Evolutionary conservation across 805 yeast genomes (phyloP).

Genomic region (Suhomyces tanzawaensis): DNA sequence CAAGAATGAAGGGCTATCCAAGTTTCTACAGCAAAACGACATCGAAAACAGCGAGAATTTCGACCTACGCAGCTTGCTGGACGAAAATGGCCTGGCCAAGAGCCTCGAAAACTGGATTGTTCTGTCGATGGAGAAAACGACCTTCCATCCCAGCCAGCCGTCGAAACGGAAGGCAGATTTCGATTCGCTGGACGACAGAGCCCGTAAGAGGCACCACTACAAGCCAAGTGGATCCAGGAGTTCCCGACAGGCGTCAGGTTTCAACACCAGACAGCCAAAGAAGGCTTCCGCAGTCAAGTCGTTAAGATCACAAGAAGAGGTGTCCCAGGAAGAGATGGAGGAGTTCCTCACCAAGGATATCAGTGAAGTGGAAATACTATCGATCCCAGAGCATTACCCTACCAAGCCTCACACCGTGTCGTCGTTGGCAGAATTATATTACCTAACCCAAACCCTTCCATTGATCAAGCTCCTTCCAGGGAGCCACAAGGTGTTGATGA

Average conservation of each 20-base stretch:
- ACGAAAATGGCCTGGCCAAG: neutral
- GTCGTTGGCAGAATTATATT: slow-evolving; percentile 82
- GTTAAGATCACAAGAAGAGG: slow-evolving; percentile 19
- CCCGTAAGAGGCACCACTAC: neutral
- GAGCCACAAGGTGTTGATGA: slow-evolving; percentile 80
- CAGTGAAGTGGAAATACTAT: slow-evolving; percentile 33
- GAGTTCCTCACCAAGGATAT: slow-evolving; percentile 24
- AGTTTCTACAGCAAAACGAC: slow-evolving; percentile 2
- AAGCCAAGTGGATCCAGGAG: neutral
- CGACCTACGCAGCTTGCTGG: slow-evolving; percentile 4
- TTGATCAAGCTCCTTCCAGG: slow-evolving; percentile 75
- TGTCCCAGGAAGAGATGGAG: slow-evolving; percentile 20
- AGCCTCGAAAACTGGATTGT: slow-evolving; percentile 3
- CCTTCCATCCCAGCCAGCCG: neutral
- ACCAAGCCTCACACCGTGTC: slow-evolving; percentile 38
- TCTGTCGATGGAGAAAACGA: slow-evolving; percentile 2
- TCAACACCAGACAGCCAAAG: slow-evolving; percentile 2
- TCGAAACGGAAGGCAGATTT: slow-evolving; percentile 1
- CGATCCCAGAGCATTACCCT: slow-evolving; percentile 44
- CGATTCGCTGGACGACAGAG: neutral
- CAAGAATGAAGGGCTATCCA: slow-evolving; percentile 3
- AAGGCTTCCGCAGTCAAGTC: slow-evolving; percentile 12
- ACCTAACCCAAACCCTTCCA: slow-evolving; percentile 85
- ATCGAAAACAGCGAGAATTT: neutral
- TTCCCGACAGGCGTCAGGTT: slow-evolving; percentile 1